Evolutionary conservation across 352 stramenopile species (phyloP).

Genomic region (Phytophthora melonis): DNA sequence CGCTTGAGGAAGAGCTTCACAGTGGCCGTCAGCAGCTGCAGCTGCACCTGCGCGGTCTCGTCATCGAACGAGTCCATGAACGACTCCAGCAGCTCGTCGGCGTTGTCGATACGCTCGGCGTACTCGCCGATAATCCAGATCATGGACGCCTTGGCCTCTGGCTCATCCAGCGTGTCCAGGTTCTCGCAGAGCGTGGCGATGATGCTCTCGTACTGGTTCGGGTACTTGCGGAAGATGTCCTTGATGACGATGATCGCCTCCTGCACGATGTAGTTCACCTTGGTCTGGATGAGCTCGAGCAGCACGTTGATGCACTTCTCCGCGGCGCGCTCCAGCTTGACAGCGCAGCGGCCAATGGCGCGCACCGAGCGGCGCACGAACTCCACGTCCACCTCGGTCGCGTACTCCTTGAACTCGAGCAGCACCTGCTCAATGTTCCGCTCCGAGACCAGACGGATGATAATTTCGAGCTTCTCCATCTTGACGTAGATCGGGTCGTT

Average conservation of each 20-base stretch:
- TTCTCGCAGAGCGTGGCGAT: slow-evolving; percentile 99
- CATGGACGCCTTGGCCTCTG: slow-evolving; percentile 99
- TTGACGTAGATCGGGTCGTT: slow-evolving; percentile 98
- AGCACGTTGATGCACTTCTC: slow-evolving; percentile 99
- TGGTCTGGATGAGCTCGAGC: slow-evolving; percentile 99
- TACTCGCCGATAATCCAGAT: slow-evolving; percentile 99
- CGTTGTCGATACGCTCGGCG: slow-evolving; percentile 99
- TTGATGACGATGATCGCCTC: slow-evolving; percentile 99
- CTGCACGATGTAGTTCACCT: slow-evolving; percentile 99
- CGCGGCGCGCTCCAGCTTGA: slow-evolving; percentile 98
- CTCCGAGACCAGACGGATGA: slow-evolving; percentile 98
- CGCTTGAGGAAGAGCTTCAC: slow-evolving; percentile 99
- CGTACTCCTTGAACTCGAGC: slow-evolving; percentile 99
- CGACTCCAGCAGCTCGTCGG: slow-evolving; percentile 98
- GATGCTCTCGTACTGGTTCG: slow-evolving; percentile 99
- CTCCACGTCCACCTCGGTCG: slow-evolving; percentile 99
- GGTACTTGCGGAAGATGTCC: slow-evolving; percentile 99
- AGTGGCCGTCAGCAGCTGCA: slow-evolving; percentile 98
- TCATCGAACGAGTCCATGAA: slow-evolving; percentile 99
- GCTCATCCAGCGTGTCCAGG: slow-evolving; percentile 99
- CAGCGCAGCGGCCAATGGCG: slow-evolving; percentile 97
- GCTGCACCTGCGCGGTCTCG: slow-evolving; percentile 96
- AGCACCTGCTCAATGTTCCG: slow-evolving; percentile 99
- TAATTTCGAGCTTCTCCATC: slow-evolving; percentile 99
- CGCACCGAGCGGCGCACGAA: slow-evolving; percentile 98